Evolutionary conservation across 768 basidiomycete genomes (phyloP).

Genomic region (Mycena metata): DNA sequence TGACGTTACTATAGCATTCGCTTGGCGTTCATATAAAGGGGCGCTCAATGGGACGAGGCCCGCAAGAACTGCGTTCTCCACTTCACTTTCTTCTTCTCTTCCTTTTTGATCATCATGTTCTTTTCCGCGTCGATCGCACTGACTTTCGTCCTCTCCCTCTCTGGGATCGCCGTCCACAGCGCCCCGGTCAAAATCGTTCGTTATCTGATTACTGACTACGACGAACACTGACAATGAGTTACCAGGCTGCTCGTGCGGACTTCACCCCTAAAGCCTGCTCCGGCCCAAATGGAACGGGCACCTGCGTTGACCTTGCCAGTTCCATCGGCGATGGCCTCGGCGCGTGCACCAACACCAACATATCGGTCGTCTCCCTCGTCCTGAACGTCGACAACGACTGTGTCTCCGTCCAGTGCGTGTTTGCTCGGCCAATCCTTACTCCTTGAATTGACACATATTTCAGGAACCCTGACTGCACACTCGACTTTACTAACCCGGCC

Average conservation of each 20-base stretch:
- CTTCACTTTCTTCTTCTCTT: not conserved
- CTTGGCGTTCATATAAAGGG: too few species aligned
- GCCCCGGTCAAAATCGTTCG: not conserved
- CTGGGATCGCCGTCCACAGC: slow-evolving; percentile 1
- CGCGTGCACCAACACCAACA: slow-evolving; percentile 24
- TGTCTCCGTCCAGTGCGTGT: slow-evolving; percentile 19
- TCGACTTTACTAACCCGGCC: not conserved
- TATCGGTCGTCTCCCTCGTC: slow-evolving; percentile 2
- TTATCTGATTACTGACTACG: not conserved
- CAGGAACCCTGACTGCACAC: slow-evolving; percentile 1
- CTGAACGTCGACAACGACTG: slow-evolving; percentile 31
- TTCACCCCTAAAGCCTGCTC: slow-evolving; percentile 18
- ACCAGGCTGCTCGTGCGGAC: slow-evolving; percentile 6
- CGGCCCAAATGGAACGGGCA: slow-evolving; percentile 20
- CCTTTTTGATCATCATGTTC: slow-evolving; percentile 12
- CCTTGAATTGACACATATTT: too few species aligned
- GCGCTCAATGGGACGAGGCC: too few species aligned
- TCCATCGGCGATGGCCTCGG: not conserved
- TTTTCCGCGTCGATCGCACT: slow-evolving; percentile 2
- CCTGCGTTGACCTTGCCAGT: slow-evolving; percentile 4
- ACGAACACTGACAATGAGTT: not conserved
- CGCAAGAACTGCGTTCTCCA: not conserved
- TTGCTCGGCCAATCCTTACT: not conserved
- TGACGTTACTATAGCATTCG: too few species aligned
- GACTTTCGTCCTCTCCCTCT: slow-evolving; percentile 3